These are phyloP conservation scores for Trichoderma pleuroti DNA, from an alignment of 2,329 filamentous ascomycete genomes.

Conservation along the genomic window DNA sequence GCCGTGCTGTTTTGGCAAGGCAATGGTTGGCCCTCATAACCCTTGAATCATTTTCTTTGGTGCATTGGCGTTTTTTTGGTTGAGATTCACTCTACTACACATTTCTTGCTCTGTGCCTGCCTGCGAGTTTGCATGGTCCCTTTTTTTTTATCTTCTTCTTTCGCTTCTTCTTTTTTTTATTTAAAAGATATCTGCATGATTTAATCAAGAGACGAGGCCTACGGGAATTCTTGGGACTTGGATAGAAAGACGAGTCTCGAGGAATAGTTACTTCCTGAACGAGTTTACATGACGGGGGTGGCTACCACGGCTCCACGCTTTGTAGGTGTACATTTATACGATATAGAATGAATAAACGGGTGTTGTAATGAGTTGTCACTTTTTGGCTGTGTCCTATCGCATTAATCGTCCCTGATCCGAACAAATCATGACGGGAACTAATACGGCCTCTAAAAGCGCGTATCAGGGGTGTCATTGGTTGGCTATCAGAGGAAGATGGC, in stretches of 20 bases:
- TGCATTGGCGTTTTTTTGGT: constrained; percentile 18
- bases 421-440: neutral
- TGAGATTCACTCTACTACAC: constrained; percentile 14
- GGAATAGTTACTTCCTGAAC: constrained; percentile 14
- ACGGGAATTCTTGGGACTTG: constrained; percentile 15
- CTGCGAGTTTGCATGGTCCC: constrained; percentile 1
- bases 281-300: constrained; percentile 8
- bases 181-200: constrained; percentile 16
- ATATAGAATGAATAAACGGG: constrained; percentile 19
- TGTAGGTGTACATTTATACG: constrained; percentile 19
- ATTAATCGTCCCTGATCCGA: neutral
- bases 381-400: neutral
- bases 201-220: constrained; percentile 14
- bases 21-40: constrained; percentile 10
- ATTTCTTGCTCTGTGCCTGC: constrained; percentile 17
- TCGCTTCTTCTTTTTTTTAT: neutral
- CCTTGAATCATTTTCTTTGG: constrained; percentile 18
- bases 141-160: neutral
- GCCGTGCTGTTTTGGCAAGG: neutral
- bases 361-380: neutral
- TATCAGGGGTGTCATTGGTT: neutral
- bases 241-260: constrained; percentile 17
- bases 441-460: neutral
- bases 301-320: constrained; percentile 11
- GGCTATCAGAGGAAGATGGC: neutral